phyloP scores from a whole-genome alignment of 2,329 filamentous ascomycete species.

The Kalmusia sp. region DNA sequence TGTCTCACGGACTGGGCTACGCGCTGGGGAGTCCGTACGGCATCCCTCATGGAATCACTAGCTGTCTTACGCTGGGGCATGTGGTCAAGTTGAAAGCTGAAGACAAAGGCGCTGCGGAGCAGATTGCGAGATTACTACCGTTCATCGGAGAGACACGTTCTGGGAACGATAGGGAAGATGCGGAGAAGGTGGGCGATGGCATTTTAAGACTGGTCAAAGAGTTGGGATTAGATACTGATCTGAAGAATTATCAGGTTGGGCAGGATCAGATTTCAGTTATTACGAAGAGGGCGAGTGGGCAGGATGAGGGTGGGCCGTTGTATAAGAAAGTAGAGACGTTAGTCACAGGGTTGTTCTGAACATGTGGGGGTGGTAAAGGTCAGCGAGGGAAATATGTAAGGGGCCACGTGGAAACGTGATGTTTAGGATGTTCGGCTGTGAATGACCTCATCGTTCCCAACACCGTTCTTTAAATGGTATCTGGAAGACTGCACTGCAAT shows the following conservation, averaged over 20 bases:
- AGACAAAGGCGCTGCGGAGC: constrained; percentile 52
- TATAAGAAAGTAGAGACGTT: constrained; percentile 53
- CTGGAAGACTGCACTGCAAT: no score
- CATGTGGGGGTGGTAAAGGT: neutral
- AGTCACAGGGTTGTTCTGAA: constrained; percentile 52
- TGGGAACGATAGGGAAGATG: constrained; percentile 53
- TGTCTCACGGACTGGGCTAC: constrained; percentile 58
- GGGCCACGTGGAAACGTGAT: no score
- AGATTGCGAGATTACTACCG: constrained; percentile 54
- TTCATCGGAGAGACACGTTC: constrained; percentile 50
- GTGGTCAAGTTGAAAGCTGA: constrained; percentile 62
- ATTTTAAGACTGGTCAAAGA: constrained; percentile 53
- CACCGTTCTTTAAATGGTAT: no score
- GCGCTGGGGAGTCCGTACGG: constrained; percentile 62
- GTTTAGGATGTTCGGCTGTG: no score
- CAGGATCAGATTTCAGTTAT: constrained; percentile 52
- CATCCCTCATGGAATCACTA: constrained; percentile 65
- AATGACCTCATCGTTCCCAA: no score
- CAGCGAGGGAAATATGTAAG: no score
- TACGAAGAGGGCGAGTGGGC: constrained; percentile 52
- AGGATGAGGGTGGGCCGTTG: constrained; percentile 48
- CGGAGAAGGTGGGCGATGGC: constrained; percentile 52
- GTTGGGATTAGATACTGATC: constrained; percentile 53
- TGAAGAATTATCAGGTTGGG: constrained; percentile 55
- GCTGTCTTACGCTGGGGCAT: constrained; percentile 61